phyloP scores from a whole-genome alignment of 2,329 filamentous ascomycete genomes.

The Leptographium flavum region DNA sequence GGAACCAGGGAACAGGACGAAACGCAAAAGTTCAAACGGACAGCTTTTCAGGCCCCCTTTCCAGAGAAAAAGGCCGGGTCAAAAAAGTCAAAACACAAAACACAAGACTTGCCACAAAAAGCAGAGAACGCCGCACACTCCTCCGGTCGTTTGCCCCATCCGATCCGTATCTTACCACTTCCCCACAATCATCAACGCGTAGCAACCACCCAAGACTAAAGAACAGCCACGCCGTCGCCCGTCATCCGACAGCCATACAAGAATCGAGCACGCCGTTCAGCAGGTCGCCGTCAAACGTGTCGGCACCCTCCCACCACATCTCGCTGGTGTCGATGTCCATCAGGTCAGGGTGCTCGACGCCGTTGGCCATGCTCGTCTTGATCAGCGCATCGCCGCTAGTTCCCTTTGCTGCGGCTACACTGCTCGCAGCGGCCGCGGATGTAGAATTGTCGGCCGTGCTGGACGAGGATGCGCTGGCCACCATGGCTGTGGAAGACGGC shows the following conservation, averaged over 20 bases:
- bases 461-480: neutral
- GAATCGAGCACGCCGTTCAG: slow-evolving; percentile 45
- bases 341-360: slow-evolving; percentile 30
- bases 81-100: neutral
- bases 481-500: slow-evolving; percentile 1
- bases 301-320: slow-evolving; percentile 48
- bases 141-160: neutral
- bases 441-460: neutral
- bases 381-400: neutral
- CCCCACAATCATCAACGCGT: neutral
- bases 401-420: neutral
- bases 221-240: neutral
- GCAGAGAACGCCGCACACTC: neutral
- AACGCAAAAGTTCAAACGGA: too few relatives aligned
- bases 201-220: too few relatives aligned
- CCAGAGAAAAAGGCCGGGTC: too few relatives aligned
- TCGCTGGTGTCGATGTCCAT: slow-evolving; percentile 46
- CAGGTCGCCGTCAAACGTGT: slow-evolving; percentile 32
- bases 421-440: neutral
- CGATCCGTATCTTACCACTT: neutral
- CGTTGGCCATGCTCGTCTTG: slow-evolving; percentile 12
- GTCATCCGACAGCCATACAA: slow-evolving; percentile 31
- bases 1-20: neutral
- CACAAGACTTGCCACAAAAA: neutral
- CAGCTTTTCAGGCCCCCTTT: too few relatives aligned